Evolutionary conservation across 2,329 filamentous ascomycete genomes (phyloP).

Genomic region (Ascochyta pisi): DNA sequence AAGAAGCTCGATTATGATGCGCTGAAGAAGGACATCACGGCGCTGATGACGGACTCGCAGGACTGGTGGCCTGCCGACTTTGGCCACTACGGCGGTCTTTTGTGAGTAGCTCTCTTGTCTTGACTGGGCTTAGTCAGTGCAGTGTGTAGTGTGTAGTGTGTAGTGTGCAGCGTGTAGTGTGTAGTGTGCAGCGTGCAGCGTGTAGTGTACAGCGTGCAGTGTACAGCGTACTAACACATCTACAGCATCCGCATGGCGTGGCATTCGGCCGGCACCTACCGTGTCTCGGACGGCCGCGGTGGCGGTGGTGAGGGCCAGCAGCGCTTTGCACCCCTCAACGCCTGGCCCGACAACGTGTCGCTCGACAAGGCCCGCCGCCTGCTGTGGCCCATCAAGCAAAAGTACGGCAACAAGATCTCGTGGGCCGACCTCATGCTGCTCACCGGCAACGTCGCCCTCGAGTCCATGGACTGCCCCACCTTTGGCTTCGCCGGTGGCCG

Average conservation of each 20-base stretch:
- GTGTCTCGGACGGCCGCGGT: constrained; percentile 75
- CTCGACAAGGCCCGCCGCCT: constrained; percentile 83
- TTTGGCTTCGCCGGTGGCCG: constrained; percentile 78
- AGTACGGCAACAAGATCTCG: constrained; percentile 83
- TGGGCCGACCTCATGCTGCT: constrained; percentile 78
- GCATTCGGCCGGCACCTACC: constrained; percentile 82
- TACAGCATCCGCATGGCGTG: constrained; percentile 74
- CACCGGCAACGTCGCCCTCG: constrained; percentile 77
- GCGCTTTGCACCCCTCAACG: constrained; percentile 80
- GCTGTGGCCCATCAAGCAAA: constrained; percentile 83
- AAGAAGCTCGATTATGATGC: constrained; percentile 73
- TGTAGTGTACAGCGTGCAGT: too few species aligned
- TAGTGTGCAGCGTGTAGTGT: too few species aligned
- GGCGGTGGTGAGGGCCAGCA: constrained; percentile 78
- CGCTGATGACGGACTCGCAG: constrained; percentile 78
- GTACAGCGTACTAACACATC: constrained; percentile 9
- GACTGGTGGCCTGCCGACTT: constrained; percentile 85
- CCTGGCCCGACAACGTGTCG: constrained; percentile 80
- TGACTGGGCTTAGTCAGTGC: too few species aligned
- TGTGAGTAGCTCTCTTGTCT: constrained; percentile 45
- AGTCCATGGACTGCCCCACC: constrained; percentile 77
- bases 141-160: too few species aligned
- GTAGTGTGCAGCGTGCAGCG: too few species aligned
- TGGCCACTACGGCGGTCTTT: constrained; percentile 80
- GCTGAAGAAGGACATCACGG: constrained; percentile 76